Evolutionary conservation across 2,329 filamentous ascomycete species (phyloP).

Genomic region (Neonectria ditissima): DNA sequence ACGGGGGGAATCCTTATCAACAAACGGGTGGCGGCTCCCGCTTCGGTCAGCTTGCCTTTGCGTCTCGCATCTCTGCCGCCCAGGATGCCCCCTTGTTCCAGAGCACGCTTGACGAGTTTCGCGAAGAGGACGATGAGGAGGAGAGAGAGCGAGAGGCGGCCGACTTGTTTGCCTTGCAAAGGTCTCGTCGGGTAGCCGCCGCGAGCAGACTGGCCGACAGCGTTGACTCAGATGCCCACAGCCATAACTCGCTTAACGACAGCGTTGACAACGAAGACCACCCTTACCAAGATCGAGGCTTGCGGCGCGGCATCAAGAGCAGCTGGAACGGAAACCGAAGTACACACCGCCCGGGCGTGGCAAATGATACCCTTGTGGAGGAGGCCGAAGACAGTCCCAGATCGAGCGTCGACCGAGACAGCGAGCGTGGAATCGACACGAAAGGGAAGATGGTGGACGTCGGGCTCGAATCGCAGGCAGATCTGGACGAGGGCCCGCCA

Average conservation of each 20-base stretch:
- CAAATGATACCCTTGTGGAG: constrained; percentile 53
- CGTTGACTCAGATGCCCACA: constrained; percentile 76
- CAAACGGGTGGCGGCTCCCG: constrained; percentile 78
- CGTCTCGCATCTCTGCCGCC: constrained; percentile 76
- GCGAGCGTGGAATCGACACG: constrained; percentile 46
- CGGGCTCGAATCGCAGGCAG: constrained; percentile 77
- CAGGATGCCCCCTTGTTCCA: constrained; percentile 95
- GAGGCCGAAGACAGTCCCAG: constrained; percentile 57
- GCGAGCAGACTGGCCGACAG: constrained; percentile 87
- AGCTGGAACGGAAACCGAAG: constrained; percentile 72
- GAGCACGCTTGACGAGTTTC: constrained; percentile 88
- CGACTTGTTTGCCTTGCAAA: constrained; percentile 92
- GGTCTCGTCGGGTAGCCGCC: constrained; percentile 89
- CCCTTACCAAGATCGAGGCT: constrained; percentile 60
- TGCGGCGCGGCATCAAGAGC: constrained; percentile 68
- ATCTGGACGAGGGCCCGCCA: constrained; percentile 68
- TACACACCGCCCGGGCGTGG: constrained; percentile 44
- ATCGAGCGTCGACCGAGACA: constrained; percentile 48
- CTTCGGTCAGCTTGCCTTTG: constrained; percentile 79
- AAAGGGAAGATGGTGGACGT: constrained; percentile 87
- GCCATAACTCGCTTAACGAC: constrained; percentile 52
- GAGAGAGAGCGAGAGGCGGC: constrained; percentile 91
- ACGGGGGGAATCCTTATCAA: constrained; percentile 82
- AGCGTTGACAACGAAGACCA: constrained; percentile 45
- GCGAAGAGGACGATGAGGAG: constrained; percentile 92